phyloP scores from a whole-genome alignment of 2,329 filamentous ascomycete genomes.

The Clonostachys chloroleuca region DNA sequence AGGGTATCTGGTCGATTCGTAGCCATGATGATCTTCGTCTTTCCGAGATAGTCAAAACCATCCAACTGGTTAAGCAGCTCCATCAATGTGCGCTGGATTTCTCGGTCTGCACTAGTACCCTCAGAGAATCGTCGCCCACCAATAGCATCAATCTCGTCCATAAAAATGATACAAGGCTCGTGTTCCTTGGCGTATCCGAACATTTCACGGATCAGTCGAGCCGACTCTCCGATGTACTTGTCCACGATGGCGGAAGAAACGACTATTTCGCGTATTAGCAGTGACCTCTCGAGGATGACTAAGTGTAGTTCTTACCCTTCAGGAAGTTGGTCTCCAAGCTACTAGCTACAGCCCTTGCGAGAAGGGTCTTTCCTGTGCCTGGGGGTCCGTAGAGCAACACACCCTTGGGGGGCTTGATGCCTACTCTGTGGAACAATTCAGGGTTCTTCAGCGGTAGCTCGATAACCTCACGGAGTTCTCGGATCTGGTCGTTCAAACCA shows the following conservation, averaged over 20 bases:
- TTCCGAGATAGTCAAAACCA: slow-evolving; percentile 97
- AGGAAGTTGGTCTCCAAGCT: slow-evolving; percentile 97
- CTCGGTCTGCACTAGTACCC: slow-evolving; percentile 93
- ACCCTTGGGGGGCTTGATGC: slow-evolving; percentile 98
- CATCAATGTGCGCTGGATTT: slow-evolving; percentile 98
- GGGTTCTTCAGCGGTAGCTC: slow-evolving; percentile 98
- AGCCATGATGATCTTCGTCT: slow-evolving; percentile 99
- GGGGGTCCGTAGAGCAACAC: slow-evolving; percentile 94
- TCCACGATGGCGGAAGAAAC: slow-evolving; percentile 98
- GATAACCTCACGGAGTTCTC: slow-evolving; percentile 95
- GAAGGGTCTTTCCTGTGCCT: slow-evolving; percentile 91
- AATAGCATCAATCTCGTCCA: slow-evolving; percentile 99
- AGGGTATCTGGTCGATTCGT: slow-evolving; percentile 96
- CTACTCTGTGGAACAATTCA: slow-evolving; percentile 91
- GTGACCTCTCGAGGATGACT: not conserved
- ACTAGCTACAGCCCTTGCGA: slow-evolving; percentile 92
- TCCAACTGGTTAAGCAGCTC: slow-evolving; percentile 97
- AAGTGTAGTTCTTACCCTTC: slow-evolving; percentile 61
- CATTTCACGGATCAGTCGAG: slow-evolving; percentile 96
- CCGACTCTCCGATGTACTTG: slow-evolving; percentile 99
- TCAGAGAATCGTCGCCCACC: slow-evolving; percentile 95
- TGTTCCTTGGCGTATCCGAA: slow-evolving; percentile 99
- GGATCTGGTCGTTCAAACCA: slow-evolving; percentile 96
- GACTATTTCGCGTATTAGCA: slow-evolving; percentile 47
- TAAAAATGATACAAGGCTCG: slow-evolving; percentile 99